A percentile compares a stretch with the other conserved stretches of the same genome.
phyloP scores from a whole-genome alignment of 352 stramenopile genomes.

The Phytophthora syringae region DNA sequence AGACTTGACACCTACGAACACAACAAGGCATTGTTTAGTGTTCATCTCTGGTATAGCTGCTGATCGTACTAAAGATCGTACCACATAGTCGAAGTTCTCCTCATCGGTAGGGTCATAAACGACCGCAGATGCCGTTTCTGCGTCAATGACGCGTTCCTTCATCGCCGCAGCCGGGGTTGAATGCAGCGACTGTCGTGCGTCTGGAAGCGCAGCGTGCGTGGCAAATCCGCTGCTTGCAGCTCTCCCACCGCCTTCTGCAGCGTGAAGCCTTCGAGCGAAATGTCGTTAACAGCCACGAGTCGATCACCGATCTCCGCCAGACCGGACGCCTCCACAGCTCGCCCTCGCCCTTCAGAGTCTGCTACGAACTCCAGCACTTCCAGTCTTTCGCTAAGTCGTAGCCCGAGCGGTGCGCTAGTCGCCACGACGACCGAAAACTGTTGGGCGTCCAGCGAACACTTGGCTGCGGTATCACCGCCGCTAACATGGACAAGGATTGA shows the following conservation, averaged over 20 bases:
- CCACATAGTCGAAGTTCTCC: conserved; percentile 58
- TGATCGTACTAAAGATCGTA: conserved; percentile 14
- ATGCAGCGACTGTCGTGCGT: conserved; percentile 59
- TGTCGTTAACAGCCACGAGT: conserved; percentile 64
- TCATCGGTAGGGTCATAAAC: conserved; percentile 19
- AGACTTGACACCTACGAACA: conserved; percentile 49
- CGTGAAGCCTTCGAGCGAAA: conserved; percentile 38
- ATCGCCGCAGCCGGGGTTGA: conserved; percentile 6
- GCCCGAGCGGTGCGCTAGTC: conserved; percentile 51
- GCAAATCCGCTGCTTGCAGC: conserved; percentile 46
- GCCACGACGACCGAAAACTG: conserved; percentile 57
- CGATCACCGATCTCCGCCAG: conserved; percentile 75
- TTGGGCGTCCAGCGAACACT: conserved; percentile 31
- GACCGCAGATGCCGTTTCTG: conserved; percentile 17
- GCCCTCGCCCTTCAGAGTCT: conserved; percentile 57
- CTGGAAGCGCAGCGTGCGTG: conserved; percentile 67
- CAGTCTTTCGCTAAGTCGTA: conserved; percentile 67
- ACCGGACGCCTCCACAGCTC: conserved; percentile 64
- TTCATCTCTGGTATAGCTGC: neutral
- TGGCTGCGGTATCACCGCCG: neutral
- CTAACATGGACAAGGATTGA: conserved; percentile 5
- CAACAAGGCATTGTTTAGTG: neutral
- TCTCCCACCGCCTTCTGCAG: conserved; percentile 49
- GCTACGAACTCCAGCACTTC: conserved; percentile 71
- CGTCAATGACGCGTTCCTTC: conserved; percentile 28